Percentiles rank a stretch among this genome's conserved stretches.
Conservation (phyloP, 2,329 filamentous ascomycete species). For the Trichoderma sp. region DNA sequence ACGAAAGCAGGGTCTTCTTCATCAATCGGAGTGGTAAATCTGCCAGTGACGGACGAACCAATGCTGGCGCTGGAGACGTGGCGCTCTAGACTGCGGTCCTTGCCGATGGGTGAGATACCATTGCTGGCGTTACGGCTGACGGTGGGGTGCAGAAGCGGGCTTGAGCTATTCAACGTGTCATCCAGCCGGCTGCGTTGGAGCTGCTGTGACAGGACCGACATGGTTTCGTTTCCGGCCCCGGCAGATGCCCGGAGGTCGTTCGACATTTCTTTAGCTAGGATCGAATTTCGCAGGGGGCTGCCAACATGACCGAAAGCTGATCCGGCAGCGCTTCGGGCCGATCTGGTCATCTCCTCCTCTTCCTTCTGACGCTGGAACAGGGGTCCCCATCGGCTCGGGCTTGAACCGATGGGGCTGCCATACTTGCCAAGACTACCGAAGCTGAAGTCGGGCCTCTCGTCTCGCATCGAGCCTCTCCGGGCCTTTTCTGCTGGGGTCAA, state of each 20-base stretch:
- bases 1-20: slow-evolving; percentile 66
- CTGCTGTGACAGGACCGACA: slow-evolving; percentile 63
- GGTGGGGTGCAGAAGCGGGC: slow-evolving; percentile 54
- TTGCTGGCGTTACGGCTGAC: slow-evolving; percentile 45
- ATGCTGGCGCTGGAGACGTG: slow-evolving; percentile 63
- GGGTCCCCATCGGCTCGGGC: slow-evolving; percentile 62
- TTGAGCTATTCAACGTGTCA: slow-evolving; percentile 47
- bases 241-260: slow-evolving; percentile 41
- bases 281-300: slow-evolving; percentile 64
- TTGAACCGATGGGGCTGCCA: slow-evolving; percentile 60
- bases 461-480: slow-evolving; percentile 60
- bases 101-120: slow-evolving; percentile 42
- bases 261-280: slow-evolving; percentile 55
- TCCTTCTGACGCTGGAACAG: slow-evolving; percentile 62
- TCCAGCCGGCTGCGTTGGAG: slow-evolving; percentile 60
- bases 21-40: slow-evolving; percentile 65
- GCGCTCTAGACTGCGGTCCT: slow-evolving; percentile 51
- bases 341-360: slow-evolving; percentile 51
- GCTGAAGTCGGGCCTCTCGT: slow-evolving; percentile 38
- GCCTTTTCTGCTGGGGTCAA: slow-evolving; percentile 69
- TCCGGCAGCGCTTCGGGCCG: slow-evolving; percentile 38
- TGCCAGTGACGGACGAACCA: slow-evolving; percentile 53
- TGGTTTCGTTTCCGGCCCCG: slow-evolving; percentile 50
- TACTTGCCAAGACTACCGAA: slow-evolving; percentile 57
- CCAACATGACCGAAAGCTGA: slow-evolving; percentile 68